Percentiles rank a stretch among this genome's conserved stretches.
Conservation (phyloP, 441 rosid species). For the Flueggea neowawraea region DNA sequence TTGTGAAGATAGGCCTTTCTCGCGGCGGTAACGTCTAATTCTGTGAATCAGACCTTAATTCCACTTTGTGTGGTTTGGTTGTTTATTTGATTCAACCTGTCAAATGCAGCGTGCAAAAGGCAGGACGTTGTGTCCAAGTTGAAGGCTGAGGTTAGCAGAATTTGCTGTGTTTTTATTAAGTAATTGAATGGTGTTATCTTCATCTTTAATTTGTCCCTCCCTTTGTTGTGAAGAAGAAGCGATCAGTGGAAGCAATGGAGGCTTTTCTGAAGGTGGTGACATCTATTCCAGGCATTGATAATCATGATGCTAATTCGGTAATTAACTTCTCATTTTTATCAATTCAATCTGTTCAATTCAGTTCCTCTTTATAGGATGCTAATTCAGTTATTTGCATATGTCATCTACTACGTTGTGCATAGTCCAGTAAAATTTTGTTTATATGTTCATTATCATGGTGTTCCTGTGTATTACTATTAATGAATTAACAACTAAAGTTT, state of each 20-base stretch:
- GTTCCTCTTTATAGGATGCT: too few relatives aligned
- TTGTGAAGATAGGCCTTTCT: slow-evolving; percentile 75
- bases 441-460: too few relatives aligned
- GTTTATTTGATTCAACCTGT: slow-evolving; percentile 7
- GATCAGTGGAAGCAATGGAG: slow-evolving; percentile 56
- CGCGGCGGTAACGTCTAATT: slow-evolving; percentile 54
- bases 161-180: neutral
- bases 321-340: slow-evolving; percentile 2
- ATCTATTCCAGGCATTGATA: slow-evolving; percentile 76
- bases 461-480: too few relatives aligned
- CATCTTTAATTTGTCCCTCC: neutral
- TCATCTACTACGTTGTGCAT: too few relatives aligned
- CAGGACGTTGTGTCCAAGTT: slow-evolving; percentile 57
- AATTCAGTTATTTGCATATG: too few relatives aligned
- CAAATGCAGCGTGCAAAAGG: slow-evolving; percentile 71
- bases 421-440: too few relatives aligned
- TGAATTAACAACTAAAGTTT: too few relatives aligned
- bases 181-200: neutral
- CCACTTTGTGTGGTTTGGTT: neutral
- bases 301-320: slow-evolving; percentile 85
- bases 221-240: slow-evolving; percentile 56
- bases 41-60: slow-evolving; percentile 2
- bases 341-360: neutral
- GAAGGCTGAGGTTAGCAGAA: slow-evolving; percentile 74
- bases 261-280: slow-evolving; percentile 60